phyloP scores from a whole-genome alignment of 2,329 filamentous ascomycete genomes.

The Aspergillus vadensis region DNA sequence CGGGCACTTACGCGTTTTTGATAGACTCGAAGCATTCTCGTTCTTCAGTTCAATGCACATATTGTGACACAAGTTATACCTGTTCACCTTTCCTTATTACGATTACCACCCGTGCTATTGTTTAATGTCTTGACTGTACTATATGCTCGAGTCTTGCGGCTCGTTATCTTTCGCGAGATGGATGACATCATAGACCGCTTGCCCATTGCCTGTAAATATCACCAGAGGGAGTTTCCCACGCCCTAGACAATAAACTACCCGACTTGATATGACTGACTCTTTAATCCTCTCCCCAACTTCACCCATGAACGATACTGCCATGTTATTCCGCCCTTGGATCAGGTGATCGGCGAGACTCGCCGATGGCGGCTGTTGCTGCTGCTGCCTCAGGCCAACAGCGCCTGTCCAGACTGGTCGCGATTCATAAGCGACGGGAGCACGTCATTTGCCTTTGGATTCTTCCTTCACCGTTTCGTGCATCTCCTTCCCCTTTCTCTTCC shows the following conservation, averaged over 20 bases:
- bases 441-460: slow-evolving; percentile 25
- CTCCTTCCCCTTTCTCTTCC: background rate
- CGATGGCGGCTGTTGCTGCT: too few species aligned
- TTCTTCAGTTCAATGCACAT: slow-evolving; percentile 23
- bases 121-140: slow-evolving; percentile 2
- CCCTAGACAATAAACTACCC: background rate
- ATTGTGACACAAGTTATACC: slow-evolving; percentile 10
- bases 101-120: background rate
- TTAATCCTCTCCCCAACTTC: background rate
- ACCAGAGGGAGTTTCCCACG: background rate
- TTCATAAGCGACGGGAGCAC: slow-evolving; percentile 39
- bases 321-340: background rate
- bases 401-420: slow-evolving; percentile 28
- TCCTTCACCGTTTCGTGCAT: background rate
- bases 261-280: too few species aligned
- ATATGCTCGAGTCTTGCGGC: background rate
- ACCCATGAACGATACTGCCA: background rate
- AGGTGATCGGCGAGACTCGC: background rate
- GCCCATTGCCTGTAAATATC: background rate
- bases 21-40: slow-evolving; percentile 24
- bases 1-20: slow-evolving; percentile 14
- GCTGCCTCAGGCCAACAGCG: slow-evolving; percentile 16
- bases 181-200: background rate
- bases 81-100: slow-evolving; percentile 7
- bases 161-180: background rate